Conservation (phyloP, 805 yeast species). For the Zygosaccharomyces kombuchaensis region DNA sequence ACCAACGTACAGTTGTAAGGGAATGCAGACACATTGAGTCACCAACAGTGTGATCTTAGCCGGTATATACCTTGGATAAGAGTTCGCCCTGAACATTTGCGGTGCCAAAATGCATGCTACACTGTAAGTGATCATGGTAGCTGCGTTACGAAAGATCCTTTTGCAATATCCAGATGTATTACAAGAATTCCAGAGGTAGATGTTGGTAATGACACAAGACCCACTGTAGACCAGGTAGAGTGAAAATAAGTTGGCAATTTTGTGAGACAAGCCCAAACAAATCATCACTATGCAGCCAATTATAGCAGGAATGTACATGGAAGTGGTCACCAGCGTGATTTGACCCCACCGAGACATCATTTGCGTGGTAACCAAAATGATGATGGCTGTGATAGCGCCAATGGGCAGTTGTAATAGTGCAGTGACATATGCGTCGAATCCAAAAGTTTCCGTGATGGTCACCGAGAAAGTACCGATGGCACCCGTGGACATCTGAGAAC, state of each 20-base stretch:
- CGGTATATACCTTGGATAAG: constrained; percentile 50
- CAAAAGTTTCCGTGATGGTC: constrained; percentile 49
- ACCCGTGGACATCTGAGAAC: constrained; percentile 47
- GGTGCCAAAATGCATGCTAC: constrained; percentile 61
- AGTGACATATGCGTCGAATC: constrained; percentile 42
- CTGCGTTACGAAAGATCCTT: constrained; percentile 48
- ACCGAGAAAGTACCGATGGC: constrained; percentile 51
- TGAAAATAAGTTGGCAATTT: constrained; percentile 46
- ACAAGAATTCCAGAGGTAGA: constrained; percentile 58
- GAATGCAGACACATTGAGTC: constrained; percentile 45
- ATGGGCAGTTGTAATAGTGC: constrained; percentile 55
- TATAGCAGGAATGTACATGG: constrained; percentile 45
- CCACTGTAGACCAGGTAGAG: constrained; percentile 52
- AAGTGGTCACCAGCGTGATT: constrained; percentile 36
- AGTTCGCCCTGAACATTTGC: constrained; percentile 49
- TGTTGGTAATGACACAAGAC: constrained; percentile 51
- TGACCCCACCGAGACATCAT: constrained; percentile 36
- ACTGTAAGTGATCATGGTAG: constrained; percentile 56
- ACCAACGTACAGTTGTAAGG: constrained; percentile 42
- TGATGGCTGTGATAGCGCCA: constrained; percentile 45
- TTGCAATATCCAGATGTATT: constrained; percentile 63
- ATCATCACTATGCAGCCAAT: constrained; percentile 47
- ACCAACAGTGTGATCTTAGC: constrained; percentile 56
- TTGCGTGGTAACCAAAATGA: constrained; percentile 39
- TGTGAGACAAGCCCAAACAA: constrained; percentile 32